Evolutionary conservation across 2,329 filamentous ascomycete genomes (phyloP), one percentile per base, ranked within the genome.

Genomic region (Diplodia scrobiculata): DNA sequence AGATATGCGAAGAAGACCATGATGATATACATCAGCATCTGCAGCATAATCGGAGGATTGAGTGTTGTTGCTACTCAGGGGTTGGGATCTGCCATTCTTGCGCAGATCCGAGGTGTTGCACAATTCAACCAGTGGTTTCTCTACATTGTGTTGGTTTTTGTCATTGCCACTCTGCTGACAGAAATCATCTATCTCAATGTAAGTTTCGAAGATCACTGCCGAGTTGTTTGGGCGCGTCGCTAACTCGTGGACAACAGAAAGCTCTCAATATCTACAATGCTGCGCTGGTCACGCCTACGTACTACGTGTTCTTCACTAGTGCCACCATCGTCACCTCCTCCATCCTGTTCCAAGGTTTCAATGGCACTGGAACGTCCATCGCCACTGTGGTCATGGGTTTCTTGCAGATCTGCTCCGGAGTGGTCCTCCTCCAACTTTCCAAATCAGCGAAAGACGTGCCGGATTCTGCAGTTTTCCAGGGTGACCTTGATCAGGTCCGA

Each of bases 121-220:
- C 93, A 99, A 82, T 98, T 97, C 79, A 97, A 97, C 77, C 87
- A 98, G 76, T 98, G 94, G 94, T 99, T 99, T 75, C 80, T 96
- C 47, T 99, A 97, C 79, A 89, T 98, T 5, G 80, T 98, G 36
- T 81, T 98, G 66, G 91, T 93, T 5, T 98, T 99, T 78, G 92
- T 98, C 63, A 84, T 98, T 69, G 80, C 82, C n/a, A 98, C 95
- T 0, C 82, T 99, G 11, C 72, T 98, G 72, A 96, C 92, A 0
- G 95, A 98, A 79, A 97, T 99, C 69, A 89, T 98, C 70, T 99
- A 90, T 76, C 83, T 99, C 50, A 99, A 99, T 77, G 94, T 96
- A 82, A 84, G 92, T 86, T 25, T 36, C 17, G 17, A 36, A 27
- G 5, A 17, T 45, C 5, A 21, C 11, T 11, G 14, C 29, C 6